Conservation (phyloP, 495 filamentous ascomycete species). For the Penicillium paradoxum region DNA sequence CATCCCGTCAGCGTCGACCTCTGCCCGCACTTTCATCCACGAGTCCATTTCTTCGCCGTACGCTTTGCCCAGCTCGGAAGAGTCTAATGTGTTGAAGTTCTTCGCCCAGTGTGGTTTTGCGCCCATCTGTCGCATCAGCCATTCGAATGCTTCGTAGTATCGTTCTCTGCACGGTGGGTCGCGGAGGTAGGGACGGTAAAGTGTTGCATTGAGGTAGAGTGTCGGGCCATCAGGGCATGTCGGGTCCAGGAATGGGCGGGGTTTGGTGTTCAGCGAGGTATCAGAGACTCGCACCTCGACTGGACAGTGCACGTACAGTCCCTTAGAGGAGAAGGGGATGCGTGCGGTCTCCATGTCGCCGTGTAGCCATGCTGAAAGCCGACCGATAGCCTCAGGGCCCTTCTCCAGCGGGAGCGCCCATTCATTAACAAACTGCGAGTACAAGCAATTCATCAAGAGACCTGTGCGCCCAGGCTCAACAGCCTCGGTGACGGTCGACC, state of each 20-base stretch:
- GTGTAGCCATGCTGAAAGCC: constrained; percentile 82
- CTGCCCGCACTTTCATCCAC: constrained; percentile 64
- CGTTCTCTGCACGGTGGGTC: constrained; percentile 73
- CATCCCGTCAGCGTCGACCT: constrained; percentile 83
- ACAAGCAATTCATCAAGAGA: constrained; percentile 92
- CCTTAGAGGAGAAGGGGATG: constrained; percentile 76
- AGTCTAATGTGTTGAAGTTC: constrained; percentile 64
- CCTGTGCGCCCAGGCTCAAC: constrained; percentile 76
- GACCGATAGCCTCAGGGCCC: constrained; percentile 81
- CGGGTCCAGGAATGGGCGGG: constrained; percentile 76
- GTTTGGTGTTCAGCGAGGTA: constrained; percentile 50
- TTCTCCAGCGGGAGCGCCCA: constrained; percentile 90
- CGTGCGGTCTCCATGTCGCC: constrained; percentile 48
- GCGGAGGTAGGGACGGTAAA: constrained; percentile 81
- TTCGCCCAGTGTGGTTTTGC: constrained; percentile 98
- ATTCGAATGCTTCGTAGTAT: constrained; percentile 94
- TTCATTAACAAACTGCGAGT: constrained; percentile 95
- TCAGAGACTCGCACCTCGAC: constrained; percentile 88
- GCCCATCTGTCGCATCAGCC: constrained; percentile 85
- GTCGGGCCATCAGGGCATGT: constrained; percentile 63
- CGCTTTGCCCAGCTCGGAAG: constrained; percentile 40
- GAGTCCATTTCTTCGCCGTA: constrained; percentile 53
- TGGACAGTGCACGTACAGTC: constrained; percentile 85
- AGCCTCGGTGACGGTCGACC: constrained; percentile 60
- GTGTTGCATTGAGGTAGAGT: constrained; percentile 90